phyloP scores from a whole-genome alignment of 2,329 filamentous ascomycete genomes.

The Fusarium guadeloupense region DNA sequence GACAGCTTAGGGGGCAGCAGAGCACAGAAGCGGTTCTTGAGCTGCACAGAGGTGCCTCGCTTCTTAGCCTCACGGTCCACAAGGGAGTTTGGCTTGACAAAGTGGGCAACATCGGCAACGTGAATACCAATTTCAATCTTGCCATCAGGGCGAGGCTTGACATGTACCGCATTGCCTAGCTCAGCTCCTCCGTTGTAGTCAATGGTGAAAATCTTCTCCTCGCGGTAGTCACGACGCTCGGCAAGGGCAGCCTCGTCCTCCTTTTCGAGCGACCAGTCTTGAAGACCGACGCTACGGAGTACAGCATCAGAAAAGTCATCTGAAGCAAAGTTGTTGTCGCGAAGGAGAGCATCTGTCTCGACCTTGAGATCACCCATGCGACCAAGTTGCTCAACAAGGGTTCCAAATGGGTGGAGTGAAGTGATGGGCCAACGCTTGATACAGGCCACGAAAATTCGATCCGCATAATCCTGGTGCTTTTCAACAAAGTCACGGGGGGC shows the following conservation, averaged over 20 bases:
- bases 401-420: conserved; percentile 98
- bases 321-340: conserved; percentile 98
- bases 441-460: conserved; percentile 97
- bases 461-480: conserved; percentile 96
- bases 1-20: conserved; percentile 89
- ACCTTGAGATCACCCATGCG: conserved; percentile 98
- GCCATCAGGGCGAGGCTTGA: conserved; percentile 84
- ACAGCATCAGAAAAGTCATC: conserved; percentile 99
- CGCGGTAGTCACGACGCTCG: conserved; percentile 87
- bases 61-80: conserved; percentile 98
- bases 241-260: conserved; percentile 80
- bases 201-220: conserved; percentile 89
- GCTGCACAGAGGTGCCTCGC: conserved; percentile 92
- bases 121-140: conserved; percentile 95
- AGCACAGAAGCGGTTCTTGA: conserved; percentile 88
- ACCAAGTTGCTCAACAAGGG: conserved; percentile 94
- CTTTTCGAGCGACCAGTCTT: conserved; percentile 87
- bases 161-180: conserved; percentile 90
- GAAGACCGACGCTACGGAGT: conserved; percentile 87
- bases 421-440: conserved; percentile 99
- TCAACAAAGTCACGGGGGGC: conserved; percentile 97
- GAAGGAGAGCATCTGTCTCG: conserved; percentile 94
- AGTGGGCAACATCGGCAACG: conserved; percentile 94
- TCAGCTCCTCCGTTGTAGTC: conserved; percentile 89
- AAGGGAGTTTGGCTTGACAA: conserved; percentile 94